Percentiles rank a stretch among this genome's conserved stretches.
These are phyloP conservation scores for Gossypium longicalyx DNA, from an alignment of 345 rosid species.

Conservation along the genomic window DNA sequence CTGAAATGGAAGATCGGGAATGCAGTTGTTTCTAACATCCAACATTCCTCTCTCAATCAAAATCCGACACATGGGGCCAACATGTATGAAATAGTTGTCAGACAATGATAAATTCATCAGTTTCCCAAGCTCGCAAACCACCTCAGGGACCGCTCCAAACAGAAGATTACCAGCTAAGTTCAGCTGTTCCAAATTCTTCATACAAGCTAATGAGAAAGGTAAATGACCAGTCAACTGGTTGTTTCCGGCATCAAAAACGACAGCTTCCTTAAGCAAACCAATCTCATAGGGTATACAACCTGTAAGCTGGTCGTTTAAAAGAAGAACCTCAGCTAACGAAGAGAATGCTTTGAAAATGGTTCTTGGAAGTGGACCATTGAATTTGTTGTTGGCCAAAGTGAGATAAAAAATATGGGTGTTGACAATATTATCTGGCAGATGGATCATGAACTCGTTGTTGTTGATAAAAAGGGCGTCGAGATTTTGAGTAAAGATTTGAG, in stretches of 20 bases:
- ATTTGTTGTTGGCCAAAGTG: slow-evolving; percentile 74
- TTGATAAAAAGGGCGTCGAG: slow-evolving; percentile 70
- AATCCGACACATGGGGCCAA: slow-evolving; percentile 60
- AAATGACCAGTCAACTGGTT: slow-evolving; percentile 60
- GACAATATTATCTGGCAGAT: slow-evolving; percentile 46
- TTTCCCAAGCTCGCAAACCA: slow-evolving; percentile 44
- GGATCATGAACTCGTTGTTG: slow-evolving; percentile 51
- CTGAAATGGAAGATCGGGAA: slow-evolving; percentile 67
- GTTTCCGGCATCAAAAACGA: slow-evolving; percentile 49
- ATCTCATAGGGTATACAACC: slow-evolving; percentile 77
- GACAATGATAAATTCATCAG: slow-evolving; percentile 58
- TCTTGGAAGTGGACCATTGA: slow-evolving; percentile 64
- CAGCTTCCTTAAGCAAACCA: slow-evolving; percentile 52
- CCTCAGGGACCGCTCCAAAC: slow-evolving; percentile 66
- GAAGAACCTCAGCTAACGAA: slow-evolving; percentile 50
- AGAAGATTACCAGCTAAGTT: slow-evolving; percentile 62
- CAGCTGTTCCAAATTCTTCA: slow-evolving; percentile 61
- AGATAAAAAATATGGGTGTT: slow-evolving; percentile 47
- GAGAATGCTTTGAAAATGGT: slow-evolving; percentile 53
- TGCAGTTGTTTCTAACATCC: slow-evolving; percentile 66
- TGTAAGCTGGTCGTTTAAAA: slow-evolving; percentile 57
- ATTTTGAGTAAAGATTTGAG: slow-evolving; percentile 53
- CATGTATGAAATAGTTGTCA: slow-evolving; percentile 53
- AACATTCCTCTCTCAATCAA: slow-evolving; percentile 52
- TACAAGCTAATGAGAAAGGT: slow-evolving; percentile 44